Conservation (phyloP, 169 alveolate genomes). For the Perkinsus marinus region DNA sequence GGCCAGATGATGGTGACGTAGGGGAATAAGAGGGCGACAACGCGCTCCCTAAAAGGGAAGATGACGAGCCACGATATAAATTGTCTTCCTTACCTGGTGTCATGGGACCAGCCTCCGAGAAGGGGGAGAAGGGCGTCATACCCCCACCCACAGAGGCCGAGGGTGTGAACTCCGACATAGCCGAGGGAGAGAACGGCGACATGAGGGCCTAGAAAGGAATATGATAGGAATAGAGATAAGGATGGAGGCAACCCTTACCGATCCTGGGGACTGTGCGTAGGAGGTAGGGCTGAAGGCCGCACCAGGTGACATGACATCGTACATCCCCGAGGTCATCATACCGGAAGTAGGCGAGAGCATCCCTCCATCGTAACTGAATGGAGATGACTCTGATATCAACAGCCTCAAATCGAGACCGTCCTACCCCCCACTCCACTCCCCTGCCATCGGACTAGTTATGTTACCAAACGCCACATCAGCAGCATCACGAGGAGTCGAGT, state of each 20-base stretch:
- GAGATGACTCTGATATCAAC: not conserved
- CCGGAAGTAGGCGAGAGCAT: not conserved
- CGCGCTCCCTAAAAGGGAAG: constrained; percentile 34
- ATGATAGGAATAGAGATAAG: not conserved
- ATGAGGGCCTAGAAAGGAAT: not conserved
- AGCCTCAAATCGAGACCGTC: not conserved
- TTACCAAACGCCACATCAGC: not conserved
- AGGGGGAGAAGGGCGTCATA: not conserved
- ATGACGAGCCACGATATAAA: constrained; percentile 18
- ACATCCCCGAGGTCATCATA: not conserved
- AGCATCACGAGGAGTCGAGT: not conserved
- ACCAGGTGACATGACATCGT: constrained; percentile 56
- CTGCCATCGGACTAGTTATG: not conserved
- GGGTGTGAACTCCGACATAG: constrained; percentile 35
- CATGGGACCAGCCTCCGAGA: not conserved
- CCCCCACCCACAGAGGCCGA: constrained; percentile 23
- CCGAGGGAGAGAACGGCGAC: constrained; percentile 35
- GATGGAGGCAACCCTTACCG: not conserved
- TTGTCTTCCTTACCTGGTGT: not conserved
- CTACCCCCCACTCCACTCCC: not conserved
- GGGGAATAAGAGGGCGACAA: constrained; percentile 49
- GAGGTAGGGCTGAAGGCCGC: constrained; percentile 57
- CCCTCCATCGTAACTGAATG: not conserved
- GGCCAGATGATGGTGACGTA: constrained; percentile 28
- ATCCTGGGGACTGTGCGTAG: not conserved